Conservation (phyloP, 2,329 filamentous ascomycete genomes). For the Pseudocercospora vitis region DNA sequence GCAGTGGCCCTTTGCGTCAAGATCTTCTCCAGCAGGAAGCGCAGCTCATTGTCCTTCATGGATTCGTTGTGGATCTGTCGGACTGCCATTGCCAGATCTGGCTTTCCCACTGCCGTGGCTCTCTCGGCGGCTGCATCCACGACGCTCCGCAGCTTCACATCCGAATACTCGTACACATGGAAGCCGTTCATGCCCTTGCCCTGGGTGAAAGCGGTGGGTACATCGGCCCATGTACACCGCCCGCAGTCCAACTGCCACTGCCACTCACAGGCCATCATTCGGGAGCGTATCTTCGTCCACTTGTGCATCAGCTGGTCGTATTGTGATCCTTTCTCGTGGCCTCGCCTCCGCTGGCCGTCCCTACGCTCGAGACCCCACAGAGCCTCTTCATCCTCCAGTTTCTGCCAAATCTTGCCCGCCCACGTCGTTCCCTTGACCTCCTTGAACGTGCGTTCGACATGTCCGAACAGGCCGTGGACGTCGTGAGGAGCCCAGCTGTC, state of each 20-base stretch:
- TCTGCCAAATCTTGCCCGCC: constrained; percentile 18
- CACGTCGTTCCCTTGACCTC: constrained; percentile 17
- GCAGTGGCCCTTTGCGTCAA: constrained; percentile 41
- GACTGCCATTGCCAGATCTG: constrained; percentile 40
- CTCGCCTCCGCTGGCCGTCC: constrained; percentile 17
- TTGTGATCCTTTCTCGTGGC: constrained; percentile 22
- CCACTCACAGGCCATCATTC: constrained; percentile 21
- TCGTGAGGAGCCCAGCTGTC: constrained; percentile 19
- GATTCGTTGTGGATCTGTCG: constrained; percentile 43
- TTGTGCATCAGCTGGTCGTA: constrained; percentile 25
- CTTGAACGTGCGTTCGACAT: constrained; percentile 16
- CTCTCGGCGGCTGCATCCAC: constrained; percentile 44
- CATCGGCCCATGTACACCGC: neutral
- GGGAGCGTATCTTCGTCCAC: constrained; percentile 22
- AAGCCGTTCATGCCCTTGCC: neutral
- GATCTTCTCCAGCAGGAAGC: constrained; percentile 43
- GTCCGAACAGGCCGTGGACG: constrained; percentile 19
- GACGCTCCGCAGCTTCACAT: constrained; percentile 24
- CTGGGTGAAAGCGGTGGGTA: neutral
- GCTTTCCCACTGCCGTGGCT: constrained; percentile 38
- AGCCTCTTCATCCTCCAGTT: constrained; percentile 20
- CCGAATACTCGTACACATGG: constrained; percentile 17
- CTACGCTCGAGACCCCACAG: constrained; percentile 21
- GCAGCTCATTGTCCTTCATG: constrained; percentile 38
- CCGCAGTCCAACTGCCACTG: neutral